These are phyloP conservation scores for Abortiporus biennis DNA, from an alignment of 1,284 basidiomycete species.

Conservation along the genomic window DNA sequence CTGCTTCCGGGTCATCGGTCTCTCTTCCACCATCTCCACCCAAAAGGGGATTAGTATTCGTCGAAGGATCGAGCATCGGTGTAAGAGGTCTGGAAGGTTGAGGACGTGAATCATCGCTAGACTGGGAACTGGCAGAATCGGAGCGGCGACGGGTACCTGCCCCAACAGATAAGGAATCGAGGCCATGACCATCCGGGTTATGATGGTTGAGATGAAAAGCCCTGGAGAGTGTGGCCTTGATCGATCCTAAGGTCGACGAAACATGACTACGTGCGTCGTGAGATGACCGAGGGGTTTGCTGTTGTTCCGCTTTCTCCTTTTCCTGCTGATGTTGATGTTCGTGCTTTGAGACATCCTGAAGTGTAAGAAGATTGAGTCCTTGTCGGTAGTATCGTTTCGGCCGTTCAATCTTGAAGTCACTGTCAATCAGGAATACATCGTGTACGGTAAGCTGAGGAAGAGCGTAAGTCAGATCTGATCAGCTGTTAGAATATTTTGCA, in stretches of 20 bases:
- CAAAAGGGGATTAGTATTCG: conserved; percentile 54
- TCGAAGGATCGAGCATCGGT: conserved; percentile 69
- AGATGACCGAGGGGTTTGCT: conserved; percentile 9
- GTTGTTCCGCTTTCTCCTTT: conserved; percentile 18
- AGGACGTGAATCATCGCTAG: neutral
- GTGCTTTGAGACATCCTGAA: conserved; percentile 21
- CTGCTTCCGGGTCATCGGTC: conserved; percentile 19
- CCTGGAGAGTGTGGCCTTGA: conserved; percentile 43
- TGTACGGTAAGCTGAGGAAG: conserved; percentile 61
- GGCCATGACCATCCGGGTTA: neutral
- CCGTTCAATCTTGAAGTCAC: conserved; percentile 83
- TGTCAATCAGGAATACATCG: conserved; percentile 94
- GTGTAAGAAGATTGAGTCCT: conserved; percentile 55
- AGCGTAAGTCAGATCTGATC: conserved; percentile 1
- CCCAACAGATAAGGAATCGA: too few species aligned
- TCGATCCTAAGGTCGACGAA: conserved; percentile 27
- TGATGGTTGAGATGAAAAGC: conserved; percentile 29
- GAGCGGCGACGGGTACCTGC: conserved; percentile 14
- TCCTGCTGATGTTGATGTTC: conserved; percentile 15
- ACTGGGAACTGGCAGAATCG: conserved; percentile 11
- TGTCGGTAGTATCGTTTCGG: conserved; percentile 75
- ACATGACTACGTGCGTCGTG: conserved; percentile 20
- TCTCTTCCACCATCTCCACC: conserved; percentile 21
- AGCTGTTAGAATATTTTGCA: conserved; percentile 12
- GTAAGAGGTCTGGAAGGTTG: conserved; percentile 32